Evolutionary conservation across 148 eudicot genomes (phyloP).

Genomic region (Chenopodium suecicum): DNA sequence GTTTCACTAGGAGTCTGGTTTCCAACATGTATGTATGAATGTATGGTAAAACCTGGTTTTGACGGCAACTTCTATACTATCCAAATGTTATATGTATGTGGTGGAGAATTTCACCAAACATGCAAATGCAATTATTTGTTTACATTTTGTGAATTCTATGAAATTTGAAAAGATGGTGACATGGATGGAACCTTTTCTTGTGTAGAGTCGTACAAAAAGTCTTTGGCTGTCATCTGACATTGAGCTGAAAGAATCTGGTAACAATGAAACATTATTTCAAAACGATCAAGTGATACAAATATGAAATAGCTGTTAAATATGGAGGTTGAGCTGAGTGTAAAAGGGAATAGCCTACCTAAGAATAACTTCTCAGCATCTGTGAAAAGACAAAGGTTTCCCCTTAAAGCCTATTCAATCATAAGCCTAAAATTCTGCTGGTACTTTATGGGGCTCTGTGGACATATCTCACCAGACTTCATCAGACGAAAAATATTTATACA

Average conservation of each 20-base stretch:
- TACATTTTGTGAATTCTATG: too few species aligned
- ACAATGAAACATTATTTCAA: slow-evolving; percentile 14
- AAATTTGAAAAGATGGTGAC: background rate
- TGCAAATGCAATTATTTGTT: background rate
- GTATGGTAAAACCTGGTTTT: background rate
- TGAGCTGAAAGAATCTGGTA: slow-evolving; percentile 59
- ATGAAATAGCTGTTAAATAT: background rate
- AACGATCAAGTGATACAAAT: slow-evolving; percentile 8
- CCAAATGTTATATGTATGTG: background rate
- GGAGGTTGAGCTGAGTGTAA: background rate
- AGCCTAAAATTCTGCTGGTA: slow-evolving; percentile 70
- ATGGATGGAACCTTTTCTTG: slow-evolving; percentile 66
- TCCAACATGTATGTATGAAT: background rate
- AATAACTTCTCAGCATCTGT: slow-evolving; percentile 56
- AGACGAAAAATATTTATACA: slow-evolving; percentile 53
- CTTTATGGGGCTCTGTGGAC: slow-evolving; percentile 45
- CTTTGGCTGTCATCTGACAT: slow-evolving; percentile 88
- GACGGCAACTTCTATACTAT: background rate
- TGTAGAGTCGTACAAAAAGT: slow-evolving; percentile 83
- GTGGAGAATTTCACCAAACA: background rate
- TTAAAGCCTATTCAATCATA: slow-evolving; percentile 70
- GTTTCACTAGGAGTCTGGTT: background rate
- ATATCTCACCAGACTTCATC: slow-evolving; percentile 37
- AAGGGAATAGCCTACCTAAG: slow-evolving; percentile 45
- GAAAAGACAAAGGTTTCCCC: slow-evolving; percentile 56